Percentiles rank a stretch among this genome's conserved stretches.
Conservation (phyloP, 768 basidiomycete genomes). For the Mrakia frigida region DNA sequence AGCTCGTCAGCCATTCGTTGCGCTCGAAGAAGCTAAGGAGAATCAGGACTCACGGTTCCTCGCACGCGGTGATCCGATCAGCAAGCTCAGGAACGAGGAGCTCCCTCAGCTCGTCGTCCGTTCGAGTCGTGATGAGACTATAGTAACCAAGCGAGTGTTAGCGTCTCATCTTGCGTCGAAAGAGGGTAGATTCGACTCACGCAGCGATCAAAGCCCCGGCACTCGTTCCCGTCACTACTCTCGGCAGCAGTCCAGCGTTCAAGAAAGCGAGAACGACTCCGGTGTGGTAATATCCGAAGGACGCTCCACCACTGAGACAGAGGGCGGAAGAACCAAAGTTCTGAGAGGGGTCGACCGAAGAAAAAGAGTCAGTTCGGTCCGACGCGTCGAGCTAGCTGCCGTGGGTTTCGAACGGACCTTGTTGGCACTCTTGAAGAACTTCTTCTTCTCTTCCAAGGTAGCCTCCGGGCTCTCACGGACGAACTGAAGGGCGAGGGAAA, state of each 20-base stretch:
- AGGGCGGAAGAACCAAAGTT: slow-evolving; percentile 87
- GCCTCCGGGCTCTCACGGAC: slow-evolving; percentile 69
- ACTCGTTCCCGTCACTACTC: slow-evolving; percentile 75
- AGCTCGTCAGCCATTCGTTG: background rate
- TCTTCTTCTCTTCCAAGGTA: slow-evolving; percentile 77
- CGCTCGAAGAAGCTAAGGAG: background rate
- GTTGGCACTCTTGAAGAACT: slow-evolving; percentile 83
- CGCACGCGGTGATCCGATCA: slow-evolving; percentile 58
- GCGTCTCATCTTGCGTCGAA: too few species aligned
- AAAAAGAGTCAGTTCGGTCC: background rate
- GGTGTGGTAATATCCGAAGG: slow-evolving; percentile 80
- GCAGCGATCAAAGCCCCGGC: slow-evolving; percentile 75
- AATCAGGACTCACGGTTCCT: slow-evolving; percentile 43
- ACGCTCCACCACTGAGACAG: slow-evolving; percentile 92
- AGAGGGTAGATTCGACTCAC: background rate
- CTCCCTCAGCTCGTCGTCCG: slow-evolving; percentile 73
- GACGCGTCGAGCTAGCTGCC: background rate
- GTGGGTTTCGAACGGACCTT: slow-evolving; percentile 43
- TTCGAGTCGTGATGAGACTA: slow-evolving; percentile 75
- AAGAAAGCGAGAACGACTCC: slow-evolving; percentile 78
- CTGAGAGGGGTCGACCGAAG: slow-evolving; percentile 2
- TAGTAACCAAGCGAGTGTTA: too few species aligned
- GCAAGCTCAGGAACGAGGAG: slow-evolving; percentile 79
- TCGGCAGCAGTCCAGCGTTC: slow-evolving; percentile 75
- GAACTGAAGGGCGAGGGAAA: slow-evolving; percentile 67